Conservation (phyloP, 140 eudicot species). For the Cichorium intybus region DNA sequence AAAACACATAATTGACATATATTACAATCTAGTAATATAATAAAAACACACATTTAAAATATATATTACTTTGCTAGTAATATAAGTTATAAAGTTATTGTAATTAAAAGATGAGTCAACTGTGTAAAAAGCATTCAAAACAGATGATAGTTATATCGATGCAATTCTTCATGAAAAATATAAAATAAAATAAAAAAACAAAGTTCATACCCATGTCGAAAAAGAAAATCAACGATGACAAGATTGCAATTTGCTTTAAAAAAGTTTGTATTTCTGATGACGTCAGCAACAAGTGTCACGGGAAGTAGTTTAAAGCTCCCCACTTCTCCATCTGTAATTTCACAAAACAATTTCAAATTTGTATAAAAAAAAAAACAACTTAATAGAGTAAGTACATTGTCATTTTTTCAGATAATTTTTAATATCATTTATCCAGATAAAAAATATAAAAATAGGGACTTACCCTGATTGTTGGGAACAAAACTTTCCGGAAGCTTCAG, state of each 20-base stretch:
- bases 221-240: conserved; percentile 78
- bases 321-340: conserved; percentile 77
- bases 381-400: no score
- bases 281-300: conserved; percentile 47
- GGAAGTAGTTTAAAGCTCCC: conserved; percentile 79
- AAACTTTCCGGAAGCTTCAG: conserved; percentile 77
- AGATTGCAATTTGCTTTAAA: conserved; percentile 80
- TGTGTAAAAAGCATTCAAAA: no score
- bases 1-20: no score
- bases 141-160: no score
- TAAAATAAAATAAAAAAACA: not conserved
- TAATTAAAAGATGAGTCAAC: no score
- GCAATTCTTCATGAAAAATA: no score
- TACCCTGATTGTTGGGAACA: conserved; percentile 72
- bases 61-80: no score
- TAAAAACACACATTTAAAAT: no score
- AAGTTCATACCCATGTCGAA: conserved; percentile 74
- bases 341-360: conserved; percentile 7
- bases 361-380: no score
- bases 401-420: no score
- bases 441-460: not conserved
- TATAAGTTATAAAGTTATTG: no score
- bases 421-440: not conserved
- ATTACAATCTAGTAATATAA: no score
- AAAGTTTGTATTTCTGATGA: conserved; percentile 49